A percentile compares a stretch with the other conserved stretches of the same genome.
Conservation (phyloP, 2,329 filamentous ascomycete genomes). For the Paraconiothyrium brasiliense region DNA sequence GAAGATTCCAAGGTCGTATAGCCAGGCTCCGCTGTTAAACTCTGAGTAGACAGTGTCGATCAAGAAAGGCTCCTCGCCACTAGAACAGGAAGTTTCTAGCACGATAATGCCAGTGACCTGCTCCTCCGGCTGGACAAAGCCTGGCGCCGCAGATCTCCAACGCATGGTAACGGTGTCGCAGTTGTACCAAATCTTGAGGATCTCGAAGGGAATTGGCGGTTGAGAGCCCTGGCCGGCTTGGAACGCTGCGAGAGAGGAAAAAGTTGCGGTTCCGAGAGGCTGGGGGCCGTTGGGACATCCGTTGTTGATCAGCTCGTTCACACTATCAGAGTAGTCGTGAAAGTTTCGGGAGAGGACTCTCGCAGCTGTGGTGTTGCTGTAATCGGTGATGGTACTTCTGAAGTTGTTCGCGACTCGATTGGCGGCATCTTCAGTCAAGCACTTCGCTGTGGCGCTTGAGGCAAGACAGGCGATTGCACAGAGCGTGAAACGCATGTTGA, state of each 20-base stretch:
- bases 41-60: constrained; percentile 7
- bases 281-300: constrained; percentile 4
- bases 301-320: constrained; percentile 3
- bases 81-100: neutral
- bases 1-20: constrained; percentile 7
- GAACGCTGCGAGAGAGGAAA: neutral
- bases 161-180: neutral
- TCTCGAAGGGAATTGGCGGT: constrained; percentile 1
- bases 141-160: constrained; percentile 2
- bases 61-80: neutral
- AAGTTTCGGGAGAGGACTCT: neutral
- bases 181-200: constrained; percentile 7
- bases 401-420: constrained; percentile 1
- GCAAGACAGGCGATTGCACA: neutral
- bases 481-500: constrained; percentile 1
- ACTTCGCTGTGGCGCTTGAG: neutral
- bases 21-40: constrained; percentile 8
- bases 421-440: neutral
- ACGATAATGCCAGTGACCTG: constrained; percentile 7
- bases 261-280: constrained; percentile 1
- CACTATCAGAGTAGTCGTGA: constrained; percentile 3
- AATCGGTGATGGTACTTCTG: constrained; percentile 6
- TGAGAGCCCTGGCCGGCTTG: neutral
- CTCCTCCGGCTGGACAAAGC: constrained; percentile 3
- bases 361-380: neutral